Conservation (phyloP, 306 rosid species). For the Delonix regia region DNA sequence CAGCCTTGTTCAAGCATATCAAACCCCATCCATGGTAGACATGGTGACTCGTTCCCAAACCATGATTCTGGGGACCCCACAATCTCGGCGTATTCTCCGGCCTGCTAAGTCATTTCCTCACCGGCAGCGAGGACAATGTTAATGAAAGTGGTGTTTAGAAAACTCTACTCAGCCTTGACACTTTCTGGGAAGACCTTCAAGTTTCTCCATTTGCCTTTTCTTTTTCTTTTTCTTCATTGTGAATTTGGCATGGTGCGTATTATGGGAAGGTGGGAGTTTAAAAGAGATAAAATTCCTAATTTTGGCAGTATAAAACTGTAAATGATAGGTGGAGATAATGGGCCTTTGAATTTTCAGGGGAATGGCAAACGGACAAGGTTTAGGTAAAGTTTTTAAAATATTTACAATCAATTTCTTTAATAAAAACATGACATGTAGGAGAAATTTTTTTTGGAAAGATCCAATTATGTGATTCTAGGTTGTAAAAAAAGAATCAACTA, state of each 20-base stretch:
- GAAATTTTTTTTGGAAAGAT: neutral
- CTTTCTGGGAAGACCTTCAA: conserved; percentile 37
- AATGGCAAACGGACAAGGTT: conserved; percentile 29
- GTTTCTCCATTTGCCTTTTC: conserved; percentile 31
- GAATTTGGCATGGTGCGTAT: conserved; percentile 45
- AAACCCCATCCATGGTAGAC: conserved; percentile 91
- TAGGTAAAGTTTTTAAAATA: neutral
- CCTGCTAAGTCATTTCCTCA: conserved; percentile 71
- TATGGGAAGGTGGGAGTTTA: conserved; percentile 52
- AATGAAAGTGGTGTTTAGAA: conserved; percentile 20
- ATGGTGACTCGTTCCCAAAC: conserved; percentile 90
- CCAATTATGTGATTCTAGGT: neutral
- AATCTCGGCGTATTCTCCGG: conserved; percentile 51
- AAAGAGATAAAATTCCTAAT: conserved; percentile 51
- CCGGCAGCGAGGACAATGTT: conserved; percentile 49
- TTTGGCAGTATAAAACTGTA: conserved; percentile 50
- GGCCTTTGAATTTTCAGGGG: conserved; percentile 33
- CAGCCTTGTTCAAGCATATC: conserved; percentile 78
- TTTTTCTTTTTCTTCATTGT: conserved; percentile 5
- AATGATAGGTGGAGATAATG: conserved; percentile 47
- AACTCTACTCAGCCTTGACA: conserved; percentile 39
- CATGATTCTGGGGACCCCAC: conserved; percentile 58
- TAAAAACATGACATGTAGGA: neutral
- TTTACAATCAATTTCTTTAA: neutral
- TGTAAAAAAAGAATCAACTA: neutral